Base-by-base conservation (phyloP, 1,284 basidiomycete species). In the Ustilago xerochloae region DNA sequence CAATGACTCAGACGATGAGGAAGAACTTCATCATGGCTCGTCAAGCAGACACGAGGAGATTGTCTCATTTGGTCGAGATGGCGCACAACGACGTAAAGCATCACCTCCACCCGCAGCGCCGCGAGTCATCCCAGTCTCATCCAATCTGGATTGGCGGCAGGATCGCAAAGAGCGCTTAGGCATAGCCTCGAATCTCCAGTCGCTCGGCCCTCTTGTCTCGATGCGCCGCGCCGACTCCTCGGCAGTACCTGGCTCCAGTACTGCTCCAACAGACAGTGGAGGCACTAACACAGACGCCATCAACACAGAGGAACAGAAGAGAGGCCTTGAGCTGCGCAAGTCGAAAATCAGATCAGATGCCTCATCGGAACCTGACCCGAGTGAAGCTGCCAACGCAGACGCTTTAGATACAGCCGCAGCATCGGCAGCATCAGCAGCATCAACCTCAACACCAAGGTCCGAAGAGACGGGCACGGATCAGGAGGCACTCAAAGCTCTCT, bases 91-190 rank as follows among this genome's bases (percentile, higher is more conserved):
- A 13, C 57, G 60, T 18, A 30, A 18, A 36, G 16, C 33, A 10
- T 46, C 60, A 2, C 69, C 63, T 0, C 22, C 20, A 8, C 48
- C 60, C 10, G 15, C 51, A 18, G 32, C 53, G 2, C 56, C 63
- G 0, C 72, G 69, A 3, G 54, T 77, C n/a, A 79, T 79, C 12
- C 77, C 77, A 12, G 54, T 79, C 20, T 18, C 55, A 13, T 55
- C 75, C 35, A 65, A 72, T 26, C 48, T 61, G 15, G 75, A 82
- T 52, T 82, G 81, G 81, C 62, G 77, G 13, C 68, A 81, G 26
- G 81, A 81, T 22, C 58, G 80, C 18, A 81, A 77, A 47, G 54
- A 67, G 32, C 67, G 80, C 3, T 46, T 81, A 12, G 81, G 81
- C 26, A 38, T 70, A 10, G 70, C 64, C 3, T 28, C 61, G 13